phyloP scores from a whole-genome alignment of 495 filamentous ascomycete genomes.

The Xylaria longipes region DNA sequence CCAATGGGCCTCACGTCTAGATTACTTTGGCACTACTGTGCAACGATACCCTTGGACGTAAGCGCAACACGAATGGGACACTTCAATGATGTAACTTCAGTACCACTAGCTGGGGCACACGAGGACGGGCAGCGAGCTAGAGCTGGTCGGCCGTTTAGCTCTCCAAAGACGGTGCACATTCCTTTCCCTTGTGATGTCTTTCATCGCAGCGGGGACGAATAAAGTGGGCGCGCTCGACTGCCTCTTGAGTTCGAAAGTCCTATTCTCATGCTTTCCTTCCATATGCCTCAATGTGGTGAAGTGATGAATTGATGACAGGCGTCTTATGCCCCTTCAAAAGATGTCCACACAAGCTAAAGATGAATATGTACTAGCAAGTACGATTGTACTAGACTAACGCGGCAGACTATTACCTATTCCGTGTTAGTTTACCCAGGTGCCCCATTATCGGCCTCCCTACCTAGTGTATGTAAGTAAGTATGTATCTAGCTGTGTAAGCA shows the following conservation, averaged over 20 bases:
- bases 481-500: neutral
- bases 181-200: neutral
- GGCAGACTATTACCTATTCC: conserved; percentile 7
- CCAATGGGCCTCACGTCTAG: neutral
- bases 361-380: neutral
- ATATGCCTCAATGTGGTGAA: neutral
- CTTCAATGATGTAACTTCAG: conserved; percentile 41
- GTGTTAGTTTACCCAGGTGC: neutral
- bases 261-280: neutral
- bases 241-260: neutral
- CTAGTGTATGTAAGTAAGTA: neutral
- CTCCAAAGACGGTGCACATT: neutral
- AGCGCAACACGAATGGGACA: conserved; percentile 23
- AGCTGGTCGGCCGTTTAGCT: neutral
- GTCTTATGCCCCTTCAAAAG: neutral
- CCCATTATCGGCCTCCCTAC: conserved; percentile 9
- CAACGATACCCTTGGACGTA: neutral
- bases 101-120: conserved; percentile 1
- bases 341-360: conserved; percentile 12
- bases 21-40: conserved; percentile 16
- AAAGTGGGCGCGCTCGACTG: neutral
- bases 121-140: conserved; percentile 11
- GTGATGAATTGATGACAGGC: conserved; percentile 2
- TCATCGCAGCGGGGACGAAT: no score
- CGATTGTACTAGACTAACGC: neutral